Base-by-base conservation (phyloP, 164 flowering plant species). In the Brasenia schreberi region DNA sequence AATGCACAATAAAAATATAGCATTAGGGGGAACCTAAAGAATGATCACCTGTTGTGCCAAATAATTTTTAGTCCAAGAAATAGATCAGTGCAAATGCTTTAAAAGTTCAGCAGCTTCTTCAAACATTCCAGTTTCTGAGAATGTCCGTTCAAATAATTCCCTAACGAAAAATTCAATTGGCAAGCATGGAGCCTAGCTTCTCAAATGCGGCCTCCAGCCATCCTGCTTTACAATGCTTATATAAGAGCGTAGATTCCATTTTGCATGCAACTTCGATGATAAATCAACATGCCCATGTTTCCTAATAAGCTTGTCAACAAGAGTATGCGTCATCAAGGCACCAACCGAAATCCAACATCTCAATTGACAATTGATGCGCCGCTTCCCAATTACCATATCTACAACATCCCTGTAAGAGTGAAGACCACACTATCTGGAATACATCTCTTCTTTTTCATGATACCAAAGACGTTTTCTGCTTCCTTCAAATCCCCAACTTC, bases 291-390 rank as follows among this genome's bases (percentile, higher is more conserved):
- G 70, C 18, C 77, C 80, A 33, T 78, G 52, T 65, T 78, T 74
- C 66, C 65, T 78, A 74, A 80, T 61, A 45, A 80, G 76, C 43
- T 64, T 68, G 66, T 73, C 72, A 27, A 81, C 84, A 56, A 68
- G 65, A 63, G 39, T 67, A 64, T 76, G 75, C 0, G 81, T 74
- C 72, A 67, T 78, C 76, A 4, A 81, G 83, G 70, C 69, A 67
- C 79, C 70, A 73, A 18, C 79, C 77, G 70, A 80, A 65, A 42
- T 78, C 74, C 65, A 82, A 68, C 83, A 82, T 78, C 68, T 78
- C 81, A 45, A 71, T 68, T 69, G 73, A 61, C 68, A 82, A 70
- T 14, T 59, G 68, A 72, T 78, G 75, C 2, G 85, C 80, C 61
- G 71, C 68, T 62, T 76, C 77, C 77, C 78, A 79, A 62, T 82